phyloP scores from a whole-genome alignment of 331 rosid species.

The Rosa hybrid region DNA sequence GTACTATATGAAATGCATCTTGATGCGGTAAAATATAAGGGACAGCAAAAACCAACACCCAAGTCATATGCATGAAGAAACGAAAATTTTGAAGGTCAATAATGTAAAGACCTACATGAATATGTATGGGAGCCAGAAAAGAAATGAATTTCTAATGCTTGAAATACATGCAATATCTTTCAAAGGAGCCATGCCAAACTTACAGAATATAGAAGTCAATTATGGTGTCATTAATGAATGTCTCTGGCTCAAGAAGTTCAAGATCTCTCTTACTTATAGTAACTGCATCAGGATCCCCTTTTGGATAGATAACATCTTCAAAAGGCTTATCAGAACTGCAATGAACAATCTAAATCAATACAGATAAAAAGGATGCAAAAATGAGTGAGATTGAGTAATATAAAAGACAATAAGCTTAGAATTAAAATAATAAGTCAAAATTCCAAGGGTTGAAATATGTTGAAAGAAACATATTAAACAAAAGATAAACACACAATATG shows the following conservation, averaged over 20 bases:
- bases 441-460: background rate
- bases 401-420: background rate
- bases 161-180: background rate
- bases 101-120: background rate
- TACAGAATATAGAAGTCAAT: slow-evolving; percentile 89
- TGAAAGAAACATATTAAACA: background rate
- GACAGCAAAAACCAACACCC: background rate
- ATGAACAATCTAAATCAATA: slow-evolving; percentile 22
- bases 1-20: background rate
- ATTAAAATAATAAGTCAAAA: background rate
- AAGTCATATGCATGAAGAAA: background rate
- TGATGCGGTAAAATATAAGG: background rate
- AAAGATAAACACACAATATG: background rate
- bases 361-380: background rate
- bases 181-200: slow-evolving; percentile 29
- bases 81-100: background rate
- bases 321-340: slow-evolving; percentile 70
- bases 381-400: background rate
- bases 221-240: slow-evolving; percentile 79
- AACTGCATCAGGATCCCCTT: slow-evolving; percentile 96
- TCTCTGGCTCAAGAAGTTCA: slow-evolving; percentile 81
- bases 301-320: slow-evolving; percentile 80
- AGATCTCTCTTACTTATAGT: slow-evolving; percentile 74
- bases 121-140: background rate
- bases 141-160: slow-evolving; percentile 8